phyloP scores from a whole-genome alignment of 192 early-diverging fungal genomes.

The Mortierella antarctica region DNA sequence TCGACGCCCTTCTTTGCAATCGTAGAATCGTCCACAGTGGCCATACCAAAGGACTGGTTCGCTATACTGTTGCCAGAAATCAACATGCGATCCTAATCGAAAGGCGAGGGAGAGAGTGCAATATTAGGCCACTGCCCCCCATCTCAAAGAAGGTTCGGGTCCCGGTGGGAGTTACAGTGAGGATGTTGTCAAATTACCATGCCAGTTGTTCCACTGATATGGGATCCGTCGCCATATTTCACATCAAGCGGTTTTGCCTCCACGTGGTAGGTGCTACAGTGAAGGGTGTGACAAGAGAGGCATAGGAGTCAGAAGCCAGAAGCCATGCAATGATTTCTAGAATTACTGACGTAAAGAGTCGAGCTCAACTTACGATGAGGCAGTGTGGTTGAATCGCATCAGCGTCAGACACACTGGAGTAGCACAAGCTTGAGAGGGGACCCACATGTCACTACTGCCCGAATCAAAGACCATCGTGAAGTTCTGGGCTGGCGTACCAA shows the following conservation, averaged over 20 bases:
- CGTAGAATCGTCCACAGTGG: slow-evolving; percentile 35
- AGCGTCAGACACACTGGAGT: slow-evolving; percentile 22
- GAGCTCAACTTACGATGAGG: slow-evolving; percentile 22
- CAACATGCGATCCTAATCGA: slow-evolving; percentile 20
- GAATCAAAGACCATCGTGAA: slow-evolving; percentile 48
- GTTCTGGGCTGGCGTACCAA: slow-evolving; percentile 41
- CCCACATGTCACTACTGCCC: slow-evolving; percentile 50
- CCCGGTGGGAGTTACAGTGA: background rate
- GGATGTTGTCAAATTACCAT: slow-evolving; percentile 6
- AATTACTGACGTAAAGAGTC: too few species aligned
- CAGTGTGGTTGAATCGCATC: slow-evolving; percentile 22
- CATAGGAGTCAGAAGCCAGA: background rate
- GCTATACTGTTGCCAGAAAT: slow-evolving; percentile 14
- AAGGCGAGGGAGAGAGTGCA: background rate
- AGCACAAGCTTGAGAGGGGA: slow-evolving; percentile 24
- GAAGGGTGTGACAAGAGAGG: background rate
- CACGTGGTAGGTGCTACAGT: slow-evolving; percentile 9
- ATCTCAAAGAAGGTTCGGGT: background rate
- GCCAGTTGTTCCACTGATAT: slow-evolving; percentile 33
- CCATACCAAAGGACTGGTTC: slow-evolving; percentile 47
- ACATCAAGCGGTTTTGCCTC: slow-evolving; percentile 30
- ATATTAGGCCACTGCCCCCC: background rate
- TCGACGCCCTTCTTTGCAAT: slow-evolving; percentile 49
- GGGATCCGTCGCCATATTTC: slow-evolving; percentile 44
- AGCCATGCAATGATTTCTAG: background rate